Evolutionary conservation across 2,329 filamentous ascomycete species (phyloP).

Genomic region (Emericellopsis cladophorae): DNA sequence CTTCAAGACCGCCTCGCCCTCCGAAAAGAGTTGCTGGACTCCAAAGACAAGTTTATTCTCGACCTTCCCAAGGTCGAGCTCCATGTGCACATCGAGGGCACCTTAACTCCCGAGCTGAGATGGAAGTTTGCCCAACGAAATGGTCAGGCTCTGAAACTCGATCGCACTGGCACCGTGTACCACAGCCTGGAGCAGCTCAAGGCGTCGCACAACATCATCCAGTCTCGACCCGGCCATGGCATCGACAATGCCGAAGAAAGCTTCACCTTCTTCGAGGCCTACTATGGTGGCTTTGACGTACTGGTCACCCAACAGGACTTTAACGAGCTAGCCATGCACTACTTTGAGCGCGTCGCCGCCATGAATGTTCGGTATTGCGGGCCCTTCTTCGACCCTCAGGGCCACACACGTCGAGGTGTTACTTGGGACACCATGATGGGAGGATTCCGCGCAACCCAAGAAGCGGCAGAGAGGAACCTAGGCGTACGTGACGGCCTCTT

Average conservation of each 20-base stretch:
- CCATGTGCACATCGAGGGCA: constrained; percentile 65
- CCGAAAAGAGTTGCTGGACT: not conserved
- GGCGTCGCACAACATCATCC: constrained; percentile 5
- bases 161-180: constrained; percentile 31
- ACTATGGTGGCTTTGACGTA: constrained; percentile 63
- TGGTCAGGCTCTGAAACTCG: constrained; percentile 39
- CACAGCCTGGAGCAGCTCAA: constrained; percentile 41
- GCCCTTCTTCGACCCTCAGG: constrained; percentile 68
- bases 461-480: constrained; percentile 44
- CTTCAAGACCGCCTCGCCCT: no score
- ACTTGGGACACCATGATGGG: constrained; percentile 45
- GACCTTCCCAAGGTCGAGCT: constrained; percentile 66
- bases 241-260: constrained; percentile 11
- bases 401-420: constrained; percentile 50
- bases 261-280: constrained; percentile 53
- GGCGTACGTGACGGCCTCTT: constrained; percentile 29
- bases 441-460: constrained; percentile 46
- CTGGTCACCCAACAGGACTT: constrained; percentile 53
- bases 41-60: constrained; percentile 31
- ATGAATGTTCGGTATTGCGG: constrained; percentile 59
- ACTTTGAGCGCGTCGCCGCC: constrained; percentile 48
- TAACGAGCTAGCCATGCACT: constrained; percentile 54
- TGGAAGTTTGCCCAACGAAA: constrained; percentile 55
- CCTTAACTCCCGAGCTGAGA: constrained; percentile 51
- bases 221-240: constrained; percentile 8